Evolutionary conservation across 441 rosid genomes (phyloP).

Genomic region (Bocquillonia castaneifolia): DNA sequence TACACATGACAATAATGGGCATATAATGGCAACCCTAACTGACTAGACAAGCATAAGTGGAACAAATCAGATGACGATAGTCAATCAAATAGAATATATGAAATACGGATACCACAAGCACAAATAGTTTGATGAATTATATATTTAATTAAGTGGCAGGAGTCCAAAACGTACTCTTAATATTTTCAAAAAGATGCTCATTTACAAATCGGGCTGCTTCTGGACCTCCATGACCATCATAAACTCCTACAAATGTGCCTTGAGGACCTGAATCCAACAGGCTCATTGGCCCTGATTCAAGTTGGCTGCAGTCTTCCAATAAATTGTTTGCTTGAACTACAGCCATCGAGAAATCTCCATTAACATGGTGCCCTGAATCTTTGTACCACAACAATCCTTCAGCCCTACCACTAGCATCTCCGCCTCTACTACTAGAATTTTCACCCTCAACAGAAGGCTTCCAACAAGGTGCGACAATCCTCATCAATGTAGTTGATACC

Average conservation of each 20-base stretch:
- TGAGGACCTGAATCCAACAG: conserved; percentile 62
- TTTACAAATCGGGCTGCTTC: conserved; percentile 75
- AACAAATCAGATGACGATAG: background rate
- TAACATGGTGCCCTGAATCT: conserved; percentile 57
- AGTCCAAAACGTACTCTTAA: conserved; percentile 50
- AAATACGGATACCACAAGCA: background rate
- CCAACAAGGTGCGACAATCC: conserved; percentile 80
- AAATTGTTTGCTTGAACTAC: conserved; percentile 77
- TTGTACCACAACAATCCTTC: conserved; percentile 88
- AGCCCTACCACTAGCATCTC: conserved; percentile 45
- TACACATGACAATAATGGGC: background rate
- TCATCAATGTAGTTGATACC: conserved; percentile 67
- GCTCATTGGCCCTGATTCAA: conserved; percentile 84
- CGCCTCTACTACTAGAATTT: conserved; percentile 47
- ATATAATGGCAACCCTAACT: background rate
- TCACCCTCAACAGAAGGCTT: conserved; percentile 70
- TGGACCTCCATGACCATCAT: conserved; percentile 98
- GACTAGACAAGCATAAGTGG: background rate
- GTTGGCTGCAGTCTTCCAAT: conserved; percentile 82
- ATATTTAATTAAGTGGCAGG: conserved; percentile 6
- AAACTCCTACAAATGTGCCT: conserved; percentile 89
- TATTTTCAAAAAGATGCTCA: conserved; percentile 54
- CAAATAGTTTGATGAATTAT: background rate
- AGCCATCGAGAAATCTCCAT: conserved; percentile 91
- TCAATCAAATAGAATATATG: background rate